Evolutionary conservation across 1,284 basidiomycete species (phyloP), one percentile per base, ranked within the genome.

Genomic region (Leucoagaricus sp.): DNA sequence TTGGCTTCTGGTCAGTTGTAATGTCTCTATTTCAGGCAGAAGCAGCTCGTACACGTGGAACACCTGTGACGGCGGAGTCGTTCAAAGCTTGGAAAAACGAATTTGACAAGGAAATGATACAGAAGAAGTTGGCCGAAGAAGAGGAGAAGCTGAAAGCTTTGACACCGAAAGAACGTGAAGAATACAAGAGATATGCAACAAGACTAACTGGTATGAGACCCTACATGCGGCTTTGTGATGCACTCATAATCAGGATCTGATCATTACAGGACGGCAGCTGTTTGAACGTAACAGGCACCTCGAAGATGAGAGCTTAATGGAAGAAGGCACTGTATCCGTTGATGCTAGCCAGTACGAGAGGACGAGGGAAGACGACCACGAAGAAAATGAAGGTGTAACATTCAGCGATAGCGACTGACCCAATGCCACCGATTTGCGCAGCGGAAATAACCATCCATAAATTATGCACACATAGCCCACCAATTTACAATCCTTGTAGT

Each of bases 341-440:
- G 94, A 96, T 69, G 72, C 92, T 66, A 91, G 86, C 64, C 88
- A 94, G 70, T 97, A 94, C 67, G 89, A 94, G 61, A 81, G 94
- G 60, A 80, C 78, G 49, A 77, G 73, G 60, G 71, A 67, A 40
- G 72, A 77, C 52, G 79, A 79, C 57, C 78, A 79, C 36, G 81
- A 87, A 59, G 83, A 89, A 48, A 26, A 44, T 19, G 81, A 89
- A 51, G 82, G 82, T 19, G 80, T 75, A 53, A 82, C 82, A 56
- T 92, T 93, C 68, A 93, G 91, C 66, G 91, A 94, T 68, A 93
- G 90, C 64, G 91, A 93, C 70, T 93, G 65, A 74, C 36, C 44
- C 15, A 58, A 44, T 38, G 44, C 10, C 51, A 42, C 49, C 10
- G 13, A 33, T 45, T 46, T 52, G 40, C 19, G 5, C 25, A 49